Base-by-base conservation (phyloP, 371 early-diverging fungal genomes). In the Mortierella sp. region DNA sequence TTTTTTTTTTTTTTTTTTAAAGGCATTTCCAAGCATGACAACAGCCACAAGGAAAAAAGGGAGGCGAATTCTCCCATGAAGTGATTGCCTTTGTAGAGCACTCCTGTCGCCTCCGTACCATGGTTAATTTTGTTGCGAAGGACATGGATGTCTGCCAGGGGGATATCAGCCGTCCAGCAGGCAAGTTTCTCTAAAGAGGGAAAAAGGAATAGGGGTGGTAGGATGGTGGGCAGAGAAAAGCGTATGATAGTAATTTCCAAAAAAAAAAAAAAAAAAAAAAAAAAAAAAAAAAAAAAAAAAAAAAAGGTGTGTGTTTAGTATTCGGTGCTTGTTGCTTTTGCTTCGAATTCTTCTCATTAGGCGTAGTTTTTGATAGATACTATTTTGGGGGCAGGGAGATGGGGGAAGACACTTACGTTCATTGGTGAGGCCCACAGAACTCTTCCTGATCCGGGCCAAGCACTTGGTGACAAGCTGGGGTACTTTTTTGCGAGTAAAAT, bases 121-220 rank as follows among this genome's bases (percentile, higher is more conserved):
- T 83, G 84, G 70, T 93, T 93, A 23, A 93, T 69, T 29, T 86
- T 85, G 52, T 84, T 79, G 43, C 91, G 87, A 30, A 88, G 85
- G n/a, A 84, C 83, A 83, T 92, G 92, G 57, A 92, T 87, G 19
- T 82, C 82, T 6, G 85, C 83, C 26, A 93, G 70, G 15, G 88
- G 83, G 45, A 88, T 77, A 4, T 84, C 84, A 0, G 90, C 86
- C 9, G 88, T 87, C 94, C 94, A 93, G 29, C 90, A 62, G 7
- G 69, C 66, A 64, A 70, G 19, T 74, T 81, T 80, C 45, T 81
- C 81, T 81, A 62, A 28, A 26, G 48, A 14, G 7, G n/a, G n/a
- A 29, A 30, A 46, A 50, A 47, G 16, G 26, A 43, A 37, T 28
- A 25, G 26, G n/a, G n/a, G n/a, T n/a, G n/a, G n/a, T n/a, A n/a